Conservation (phyloP, 805 yeast genomes). For the Nakazawaea peltata region DNA sequence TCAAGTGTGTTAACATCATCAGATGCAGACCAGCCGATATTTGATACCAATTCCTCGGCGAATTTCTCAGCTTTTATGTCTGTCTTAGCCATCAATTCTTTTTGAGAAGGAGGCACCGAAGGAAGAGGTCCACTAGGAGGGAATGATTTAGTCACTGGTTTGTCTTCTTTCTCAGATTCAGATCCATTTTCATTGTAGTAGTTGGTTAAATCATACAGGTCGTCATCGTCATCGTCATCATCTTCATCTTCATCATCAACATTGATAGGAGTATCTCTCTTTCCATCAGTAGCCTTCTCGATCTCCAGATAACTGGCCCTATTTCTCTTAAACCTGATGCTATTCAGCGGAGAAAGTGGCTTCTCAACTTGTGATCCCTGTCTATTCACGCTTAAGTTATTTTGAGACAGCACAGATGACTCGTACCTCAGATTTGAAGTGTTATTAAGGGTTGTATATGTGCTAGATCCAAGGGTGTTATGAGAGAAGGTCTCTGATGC, state of each 20-base stretch:
- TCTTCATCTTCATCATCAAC: conserved; percentile 3
- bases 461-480: background rate
- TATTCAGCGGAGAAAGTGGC: background rate
- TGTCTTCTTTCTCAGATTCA: conserved; percentile 1
- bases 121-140: conserved; percentile 4
- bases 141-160: conserved; percentile 8
- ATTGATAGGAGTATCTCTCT: background rate
- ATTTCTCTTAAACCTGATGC: conserved; percentile 2
- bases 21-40: conserved; percentile 64
- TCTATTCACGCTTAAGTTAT: too few relatives aligned
- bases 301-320: conserved; percentile 3
- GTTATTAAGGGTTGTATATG: background rate
- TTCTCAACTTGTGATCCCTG: too few relatives aligned
- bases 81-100: conserved; percentile 1
- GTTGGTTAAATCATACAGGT: conserved; percentile 16
- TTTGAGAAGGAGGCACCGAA: background rate
- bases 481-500: too few relatives aligned
- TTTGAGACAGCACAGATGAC: background rate
- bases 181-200: conserved; percentile 14
- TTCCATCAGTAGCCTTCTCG: conserved; percentile 8
- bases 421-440: background rate
- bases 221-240: conserved; percentile 15
- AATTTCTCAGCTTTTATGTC: too few relatives aligned
- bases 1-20: conserved; percentile 58
- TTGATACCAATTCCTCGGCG: conserved; percentile 64